phyloP scores from a whole-genome alignment of 2,329 filamentous ascomycete genomes.

The Talaromyces piceae region DNA sequence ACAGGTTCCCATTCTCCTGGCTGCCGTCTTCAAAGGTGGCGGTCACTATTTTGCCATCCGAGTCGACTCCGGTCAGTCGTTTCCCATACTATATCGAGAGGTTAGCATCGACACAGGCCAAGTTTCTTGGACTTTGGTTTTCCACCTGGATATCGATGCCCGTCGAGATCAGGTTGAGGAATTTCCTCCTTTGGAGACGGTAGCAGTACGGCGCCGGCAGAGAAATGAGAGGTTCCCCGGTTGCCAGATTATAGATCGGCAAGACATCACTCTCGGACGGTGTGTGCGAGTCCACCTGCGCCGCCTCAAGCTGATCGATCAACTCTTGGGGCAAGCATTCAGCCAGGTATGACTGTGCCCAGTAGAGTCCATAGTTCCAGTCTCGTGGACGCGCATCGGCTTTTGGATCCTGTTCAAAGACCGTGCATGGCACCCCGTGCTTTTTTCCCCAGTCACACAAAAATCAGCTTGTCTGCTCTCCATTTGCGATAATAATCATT shows the following conservation, averaged over 20 bases:
- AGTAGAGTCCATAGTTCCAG: conserved; percentile 29
- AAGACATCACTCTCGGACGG: conserved; percentile 17
- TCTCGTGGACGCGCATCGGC: conserved; percentile 21
- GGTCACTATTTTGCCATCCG: conserved; percentile 5
- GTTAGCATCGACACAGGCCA: conserved; percentile 6
- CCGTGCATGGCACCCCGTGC: conserved; percentile 19
- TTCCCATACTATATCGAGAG: conserved; percentile 10
- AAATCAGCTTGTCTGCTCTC: not conserved
- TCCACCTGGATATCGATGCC: conserved; percentile 23
- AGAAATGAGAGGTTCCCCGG: conserved; percentile 18
- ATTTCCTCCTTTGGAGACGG: conserved; percentile 21
- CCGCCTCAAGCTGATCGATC: conserved; percentile 15
- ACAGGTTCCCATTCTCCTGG: conserved; percentile 6
- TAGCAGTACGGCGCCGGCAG: conserved; percentile 21
- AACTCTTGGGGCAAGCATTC: conserved; percentile 22
- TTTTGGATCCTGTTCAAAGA: conserved; percentile 25
- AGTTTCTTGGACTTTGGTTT: no score
- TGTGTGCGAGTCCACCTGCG: conserved; percentile 20
- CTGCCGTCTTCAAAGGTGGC: conserved; percentile 11
- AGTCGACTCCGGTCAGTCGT: conserved; percentile 4
- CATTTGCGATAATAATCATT: no score
- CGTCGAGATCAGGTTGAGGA: conserved; percentile 19
- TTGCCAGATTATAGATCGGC: conserved; percentile 20
- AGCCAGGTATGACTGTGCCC: conserved; percentile 23
- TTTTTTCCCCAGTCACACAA: not conserved